Percentiles rank a stretch among this genome's conserved stretches.
phyloP scores from a whole-genome alignment of 2,329 filamentous ascomycete genomes.

The Aspergillus arachidicola region DNA sequence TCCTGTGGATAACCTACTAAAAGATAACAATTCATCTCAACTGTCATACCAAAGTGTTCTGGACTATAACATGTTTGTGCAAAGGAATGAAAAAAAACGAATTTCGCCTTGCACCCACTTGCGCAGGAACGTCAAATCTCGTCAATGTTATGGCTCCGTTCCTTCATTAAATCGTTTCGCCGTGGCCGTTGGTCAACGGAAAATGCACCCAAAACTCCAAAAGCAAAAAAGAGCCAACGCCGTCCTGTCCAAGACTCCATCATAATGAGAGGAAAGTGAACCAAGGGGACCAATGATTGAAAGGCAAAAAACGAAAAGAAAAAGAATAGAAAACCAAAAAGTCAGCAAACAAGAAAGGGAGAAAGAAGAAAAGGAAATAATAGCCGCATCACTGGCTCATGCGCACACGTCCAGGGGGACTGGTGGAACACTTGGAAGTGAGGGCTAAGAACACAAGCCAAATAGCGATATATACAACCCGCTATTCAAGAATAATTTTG shows the following conservation, averaged over 20 bases:
- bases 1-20: not conserved
- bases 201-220: conserved; percentile 27
- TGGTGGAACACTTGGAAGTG: not conserved
- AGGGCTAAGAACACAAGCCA: not conserved
- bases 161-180: conserved; percentile 30
- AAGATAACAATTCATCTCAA: conserved; percentile 18
- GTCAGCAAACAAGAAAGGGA: conserved; percentile 18
- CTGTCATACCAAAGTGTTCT: conserved; percentile 12
- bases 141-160: conserved; percentile 22
- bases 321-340: conserved; percentile 9
- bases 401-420: conserved; percentile 8
- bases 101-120: conserved; percentile 17
- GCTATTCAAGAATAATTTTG: not conserved
- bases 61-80: conserved; percentile 17
- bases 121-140: conserved; percentile 16
- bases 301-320: not conserved
- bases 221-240: conserved; percentile 22
- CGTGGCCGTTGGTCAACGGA: conserved; percentile 19
- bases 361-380: conserved; percentile 13
- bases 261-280: not conserved
- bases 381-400: conserved; percentile 28
- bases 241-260: conserved; percentile 17
- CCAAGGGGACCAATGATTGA: not conserved
- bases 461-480: not conserved
- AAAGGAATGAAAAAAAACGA: conserved; percentile 14